Conservation (phyloP, 768 basidiomycete species). For the Pleurotus pulmonarius region DNA sequence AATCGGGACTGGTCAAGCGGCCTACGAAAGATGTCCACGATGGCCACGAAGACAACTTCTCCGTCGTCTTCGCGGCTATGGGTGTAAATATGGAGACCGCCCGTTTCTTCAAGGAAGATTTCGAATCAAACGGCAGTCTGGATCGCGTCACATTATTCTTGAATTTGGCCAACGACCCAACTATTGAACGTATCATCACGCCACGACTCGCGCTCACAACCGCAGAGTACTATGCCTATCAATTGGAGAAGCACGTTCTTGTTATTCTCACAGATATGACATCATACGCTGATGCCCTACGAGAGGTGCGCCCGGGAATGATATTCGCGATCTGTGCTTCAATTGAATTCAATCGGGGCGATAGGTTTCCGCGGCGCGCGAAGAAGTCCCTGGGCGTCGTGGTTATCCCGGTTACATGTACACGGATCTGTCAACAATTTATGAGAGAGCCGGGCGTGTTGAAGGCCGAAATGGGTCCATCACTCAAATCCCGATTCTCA, state of each 20-base stretch:
- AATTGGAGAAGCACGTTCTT: slow-evolving; percentile 98
- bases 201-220: slow-evolving; percentile 97
- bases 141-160: slow-evolving; percentile 98
- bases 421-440: slow-evolving; percentile 98
- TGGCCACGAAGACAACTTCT: slow-evolving; percentile 99
- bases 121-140: slow-evolving; percentile 96
- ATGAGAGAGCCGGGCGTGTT: slow-evolving; percentile 98
- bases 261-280: slow-evolving; percentile 99
- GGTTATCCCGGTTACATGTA: slow-evolving; percentile 99
- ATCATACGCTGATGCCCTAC: slow-evolving; percentile 93
- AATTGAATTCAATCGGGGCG: slow-evolving; percentile 9
- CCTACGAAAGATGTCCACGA: slow-evolving; percentile 98
- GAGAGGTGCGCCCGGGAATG: slow-evolving; percentile 59
- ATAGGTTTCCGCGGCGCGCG: slow-evolving; percentile 95
- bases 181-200: slow-evolving; percentile 99
- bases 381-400: slow-evolving; percentile 98
- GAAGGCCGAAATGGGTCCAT: slow-evolving; percentile 98
- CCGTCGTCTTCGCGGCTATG: slow-evolving; percentile 99
- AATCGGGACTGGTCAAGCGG: slow-evolving; percentile 94
- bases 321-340: slow-evolving; percentile 14
- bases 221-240: slow-evolving; percentile 99
- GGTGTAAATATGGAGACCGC: slow-evolving; percentile 99
- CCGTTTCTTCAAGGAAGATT: slow-evolving; percentile 99
- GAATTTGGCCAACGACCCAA: slow-evolving; percentile 98
- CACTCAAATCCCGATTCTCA: slow-evolving; percentile 98